These are phyloP conservation scores for Solanum aculeatissimum DNA, from an alignment of 305 asterid species.

Conservation along the genomic window DNA sequence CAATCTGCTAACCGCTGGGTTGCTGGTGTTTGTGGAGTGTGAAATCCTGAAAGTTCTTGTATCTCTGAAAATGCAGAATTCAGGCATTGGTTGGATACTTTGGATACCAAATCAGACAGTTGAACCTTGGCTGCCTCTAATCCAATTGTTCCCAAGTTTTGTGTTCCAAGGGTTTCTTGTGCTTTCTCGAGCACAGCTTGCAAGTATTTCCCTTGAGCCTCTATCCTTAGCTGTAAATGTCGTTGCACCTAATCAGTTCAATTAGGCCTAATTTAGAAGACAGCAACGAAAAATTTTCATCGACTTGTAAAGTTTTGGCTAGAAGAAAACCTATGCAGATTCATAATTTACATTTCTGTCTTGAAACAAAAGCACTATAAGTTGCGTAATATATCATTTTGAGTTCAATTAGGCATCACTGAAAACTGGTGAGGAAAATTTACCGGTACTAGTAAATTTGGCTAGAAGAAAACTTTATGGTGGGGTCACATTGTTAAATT, in stretches of 20 bases:
- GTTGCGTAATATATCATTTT: neutral
- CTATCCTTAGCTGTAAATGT: constrained; percentile 80
- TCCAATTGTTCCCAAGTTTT: constrained; percentile 53
- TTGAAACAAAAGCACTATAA: neutral
- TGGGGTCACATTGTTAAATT: neutral
- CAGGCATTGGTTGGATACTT: constrained; percentile 72
- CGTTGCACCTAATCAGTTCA: constrained; percentile 67
- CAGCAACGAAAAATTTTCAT: neutral
- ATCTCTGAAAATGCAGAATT: constrained; percentile 54
- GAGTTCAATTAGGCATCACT: neutral
- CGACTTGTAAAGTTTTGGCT: neutral
- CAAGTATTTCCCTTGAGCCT: constrained; percentile 90
- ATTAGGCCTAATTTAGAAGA: constrained; percentile 4
- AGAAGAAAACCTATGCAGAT: neutral
- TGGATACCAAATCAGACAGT: constrained; percentile 66
- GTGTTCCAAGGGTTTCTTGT: constrained; percentile 82
- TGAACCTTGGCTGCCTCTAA: constrained; percentile 78
- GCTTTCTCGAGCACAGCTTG: constrained; percentile 91
- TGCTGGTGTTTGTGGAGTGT: constrained; percentile 37
- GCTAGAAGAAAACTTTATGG: neutral
- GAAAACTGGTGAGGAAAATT: neutral
- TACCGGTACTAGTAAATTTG: neutral
- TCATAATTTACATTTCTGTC: neutral
- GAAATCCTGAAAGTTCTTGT: constrained; percentile 43
- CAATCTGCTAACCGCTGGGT: constrained; percentile 43